Conservation (phyloP, 306 rosid species). For the Lablab purpureus region DNA sequence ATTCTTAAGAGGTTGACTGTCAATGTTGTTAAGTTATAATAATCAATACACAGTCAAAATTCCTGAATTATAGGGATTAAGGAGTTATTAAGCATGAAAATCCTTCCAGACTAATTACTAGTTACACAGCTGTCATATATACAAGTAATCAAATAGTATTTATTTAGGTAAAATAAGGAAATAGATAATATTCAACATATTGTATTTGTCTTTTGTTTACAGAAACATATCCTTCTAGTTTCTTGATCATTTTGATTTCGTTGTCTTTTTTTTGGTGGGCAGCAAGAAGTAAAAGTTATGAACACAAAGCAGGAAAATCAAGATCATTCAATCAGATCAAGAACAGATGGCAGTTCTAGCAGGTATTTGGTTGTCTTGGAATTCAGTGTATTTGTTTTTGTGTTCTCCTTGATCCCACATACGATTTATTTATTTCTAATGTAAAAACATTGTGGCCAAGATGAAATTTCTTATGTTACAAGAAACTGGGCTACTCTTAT, state of each 20-base stretch:
- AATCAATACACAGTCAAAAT: not conserved
- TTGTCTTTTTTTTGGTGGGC: slow-evolving; percentile 34
- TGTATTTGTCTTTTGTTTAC: slow-evolving; percentile 21
- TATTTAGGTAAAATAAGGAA: not conserved
- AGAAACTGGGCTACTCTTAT: not conserved
- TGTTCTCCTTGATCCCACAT: not conserved
- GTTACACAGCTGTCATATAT: not conserved
- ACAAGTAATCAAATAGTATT: not conserved
- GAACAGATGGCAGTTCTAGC: slow-evolving; percentile 57
- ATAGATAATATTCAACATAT: not conserved
- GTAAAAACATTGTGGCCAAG: slow-evolving; percentile 29
- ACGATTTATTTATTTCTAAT: slow-evolving; percentile 24
- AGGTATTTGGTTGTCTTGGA: slow-evolving; percentile 57
- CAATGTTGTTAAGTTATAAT: not conserved
- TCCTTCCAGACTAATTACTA: not conserved
- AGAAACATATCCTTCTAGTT: slow-evolving; percentile 25
- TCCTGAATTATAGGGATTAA: not conserved
- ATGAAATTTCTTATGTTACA: slow-evolving; percentile 33
- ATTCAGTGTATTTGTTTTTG: not conserved
- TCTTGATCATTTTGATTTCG: slow-evolving; percentile 36
- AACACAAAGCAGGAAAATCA: slow-evolving; percentile 54
- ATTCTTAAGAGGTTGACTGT: not conserved
- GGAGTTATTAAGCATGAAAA: not conserved
- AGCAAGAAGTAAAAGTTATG: slow-evolving; percentile 79
- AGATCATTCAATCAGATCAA: slow-evolving; percentile 52